A percentile compares a stretch with the other conserved stretches of the same genome.
phyloP scores from a whole-genome alignment of 2,329 filamentous ascomycete species.

The Trichoderma aggressivum region DNA sequence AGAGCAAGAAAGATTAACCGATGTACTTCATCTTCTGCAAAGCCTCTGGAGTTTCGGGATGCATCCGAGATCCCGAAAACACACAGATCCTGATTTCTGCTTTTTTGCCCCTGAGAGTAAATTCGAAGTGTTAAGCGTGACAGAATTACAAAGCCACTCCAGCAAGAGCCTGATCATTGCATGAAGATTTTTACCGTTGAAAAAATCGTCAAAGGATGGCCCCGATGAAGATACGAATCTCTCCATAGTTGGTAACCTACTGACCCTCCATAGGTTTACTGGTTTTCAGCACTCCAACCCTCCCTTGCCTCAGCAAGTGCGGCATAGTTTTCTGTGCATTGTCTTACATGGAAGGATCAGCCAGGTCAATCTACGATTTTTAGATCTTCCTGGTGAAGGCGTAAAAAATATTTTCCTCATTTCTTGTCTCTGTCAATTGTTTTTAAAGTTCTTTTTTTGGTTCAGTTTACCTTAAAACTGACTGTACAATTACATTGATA shows the following conservation, averaged over 20 bases:
- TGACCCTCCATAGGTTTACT: no score
- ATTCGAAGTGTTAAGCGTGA: no score
- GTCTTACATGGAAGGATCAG: neutral
- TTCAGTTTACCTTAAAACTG: neutral
- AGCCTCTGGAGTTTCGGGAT: neutral
- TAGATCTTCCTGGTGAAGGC: neutral
- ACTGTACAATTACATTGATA: neutral
- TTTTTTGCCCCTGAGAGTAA: no score
- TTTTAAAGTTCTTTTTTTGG: neutral
- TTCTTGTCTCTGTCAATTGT: neutral
- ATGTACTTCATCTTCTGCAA: neutral
- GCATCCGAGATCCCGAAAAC: neutral
- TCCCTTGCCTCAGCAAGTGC: no score
- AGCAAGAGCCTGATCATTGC: no score
- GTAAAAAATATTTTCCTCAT: neutral
- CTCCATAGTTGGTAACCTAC: no score
- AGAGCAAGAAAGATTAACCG: neutral
- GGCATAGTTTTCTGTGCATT: neutral
- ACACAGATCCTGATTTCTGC: neutral
- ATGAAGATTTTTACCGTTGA: no score
- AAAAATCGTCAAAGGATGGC: no score
- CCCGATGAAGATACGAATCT: no score
- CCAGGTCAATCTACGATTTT: neutral
- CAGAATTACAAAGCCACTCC: no score
- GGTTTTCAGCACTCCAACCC: no score